These are phyloP conservation scores for Penicillium hordei DNA, from an alignment of 2,329 filamentous ascomycete genomes.

Conservation along the genomic window DNA sequence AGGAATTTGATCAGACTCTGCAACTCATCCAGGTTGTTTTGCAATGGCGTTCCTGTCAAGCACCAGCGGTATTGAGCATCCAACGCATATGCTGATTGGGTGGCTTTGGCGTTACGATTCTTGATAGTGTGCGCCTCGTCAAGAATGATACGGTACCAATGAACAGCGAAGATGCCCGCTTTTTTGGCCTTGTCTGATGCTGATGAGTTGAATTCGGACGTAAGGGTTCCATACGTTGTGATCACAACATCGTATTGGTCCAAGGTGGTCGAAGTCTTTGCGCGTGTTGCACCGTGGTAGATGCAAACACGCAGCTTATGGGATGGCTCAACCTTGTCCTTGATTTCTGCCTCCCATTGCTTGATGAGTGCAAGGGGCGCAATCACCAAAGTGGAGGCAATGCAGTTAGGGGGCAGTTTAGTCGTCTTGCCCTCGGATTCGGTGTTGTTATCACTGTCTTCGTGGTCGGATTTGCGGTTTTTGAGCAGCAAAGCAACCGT, in stretches of 20 bases:
- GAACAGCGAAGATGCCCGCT: conserved; percentile 81
- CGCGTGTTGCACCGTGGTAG: conserved; percentile 84
- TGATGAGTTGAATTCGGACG: conserved; percentile 72
- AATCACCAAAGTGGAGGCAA: conserved; percentile 83
- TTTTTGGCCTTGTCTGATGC: conserved; percentile 66
- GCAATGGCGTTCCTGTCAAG: conserved; percentile 92
- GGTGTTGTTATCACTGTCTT: conserved; percentile 24
- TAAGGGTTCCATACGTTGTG: conserved; percentile 93
- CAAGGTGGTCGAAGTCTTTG: conserved; percentile 74
- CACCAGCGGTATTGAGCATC: conserved; percentile 92
- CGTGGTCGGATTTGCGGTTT: conserved; percentile 68
- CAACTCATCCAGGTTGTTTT: conserved; percentile 95
- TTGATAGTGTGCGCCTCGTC: conserved; percentile 99
- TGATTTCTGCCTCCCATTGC: conserved; percentile 94
- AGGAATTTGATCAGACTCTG: conserved; percentile 93
- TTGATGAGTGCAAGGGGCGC: conserved; percentile 91
- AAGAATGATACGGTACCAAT: conserved; percentile 93
- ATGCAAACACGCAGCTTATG: conserved; percentile 78
- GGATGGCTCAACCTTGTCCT: conserved; percentile 69
- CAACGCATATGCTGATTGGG: conserved; percentile 84
- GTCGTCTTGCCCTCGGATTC: conserved; percentile 51
- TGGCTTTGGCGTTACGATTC: conserved; percentile 93
- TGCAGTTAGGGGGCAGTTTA: conserved; percentile 66
- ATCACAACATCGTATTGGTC: conserved; percentile 91
- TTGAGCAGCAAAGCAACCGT: conserved; percentile 83